Evolutionary conservation across 257 asterid species (phyloP).

Genomic region (Jacaranda copaia): DNA sequence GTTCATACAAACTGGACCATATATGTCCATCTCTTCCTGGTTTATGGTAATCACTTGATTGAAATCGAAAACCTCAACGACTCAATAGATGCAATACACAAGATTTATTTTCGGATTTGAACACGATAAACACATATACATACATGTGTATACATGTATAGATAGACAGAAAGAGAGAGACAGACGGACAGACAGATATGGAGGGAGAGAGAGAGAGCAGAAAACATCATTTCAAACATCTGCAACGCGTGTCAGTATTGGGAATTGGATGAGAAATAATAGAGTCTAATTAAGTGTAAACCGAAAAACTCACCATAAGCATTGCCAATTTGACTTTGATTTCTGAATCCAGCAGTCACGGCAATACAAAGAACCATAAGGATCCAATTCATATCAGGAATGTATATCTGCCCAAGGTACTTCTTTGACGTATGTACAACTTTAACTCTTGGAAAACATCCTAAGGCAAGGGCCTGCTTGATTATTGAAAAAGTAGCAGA

Average conservation of each 20-base stretch:
- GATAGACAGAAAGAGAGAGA: too few species aligned
- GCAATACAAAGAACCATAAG: constrained; percentile 83
- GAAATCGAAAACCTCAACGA: background rate
- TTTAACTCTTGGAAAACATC: constrained; percentile 83
- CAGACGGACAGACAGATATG: too few species aligned
- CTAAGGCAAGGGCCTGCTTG: constrained; percentile 77
- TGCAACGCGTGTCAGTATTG: background rate
- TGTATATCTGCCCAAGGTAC: constrained; percentile 72
- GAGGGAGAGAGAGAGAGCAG: too few species aligned
- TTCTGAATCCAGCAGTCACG: constrained; percentile 78
- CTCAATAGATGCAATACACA: background rate
- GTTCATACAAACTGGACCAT: background rate
- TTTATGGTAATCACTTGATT: background rate
- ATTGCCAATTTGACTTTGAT: constrained; percentile 79
- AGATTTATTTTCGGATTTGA: too few species aligned
- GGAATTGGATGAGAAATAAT: background rate
- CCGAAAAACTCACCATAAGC: constrained; percentile 68
- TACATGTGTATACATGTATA: too few species aligned
- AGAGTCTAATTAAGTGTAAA: background rate
- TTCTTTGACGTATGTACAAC: constrained; percentile 87
- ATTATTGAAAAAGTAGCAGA: constrained; percentile 80
- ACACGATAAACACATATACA: too few species aligned
- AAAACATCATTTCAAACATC: too few species aligned
- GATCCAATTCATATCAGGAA: constrained; percentile 83
- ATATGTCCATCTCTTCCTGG: background rate